Percentiles rank a stretch among this genome's conserved stretches.
These are phyloP conservation scores for Brassica balearica DNA, from an alignment of 441 rosid genomes.

Conservation along the genomic window DNA sequence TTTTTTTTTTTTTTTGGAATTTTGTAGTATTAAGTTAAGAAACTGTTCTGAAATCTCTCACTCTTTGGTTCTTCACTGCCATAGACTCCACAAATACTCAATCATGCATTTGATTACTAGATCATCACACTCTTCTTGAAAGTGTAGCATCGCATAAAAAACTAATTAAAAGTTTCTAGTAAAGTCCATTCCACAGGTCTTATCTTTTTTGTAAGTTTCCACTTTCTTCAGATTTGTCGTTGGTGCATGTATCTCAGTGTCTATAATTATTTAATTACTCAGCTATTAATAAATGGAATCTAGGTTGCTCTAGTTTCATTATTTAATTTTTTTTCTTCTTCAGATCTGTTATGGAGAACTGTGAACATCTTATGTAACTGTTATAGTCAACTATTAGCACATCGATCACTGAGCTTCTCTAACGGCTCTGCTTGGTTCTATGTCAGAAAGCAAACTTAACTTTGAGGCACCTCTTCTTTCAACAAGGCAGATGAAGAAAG, in stretches of 20 bases:
- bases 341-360: slow-evolving; percentile 46
- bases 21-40: background rate
- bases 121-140: background rate
- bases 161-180: background rate
- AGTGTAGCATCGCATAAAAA: slow-evolving; percentile 7
- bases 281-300: slow-evolving; percentile 32
- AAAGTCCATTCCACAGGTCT: slow-evolving; percentile 7
- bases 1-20: no score
- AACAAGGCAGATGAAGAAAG: slow-evolving; percentile 58
- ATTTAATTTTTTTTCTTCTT: background rate
- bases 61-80: background rate
- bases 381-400: slow-evolving; percentile 21
- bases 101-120: slow-evolving; percentile 4
- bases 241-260: slow-evolving; percentile 37
- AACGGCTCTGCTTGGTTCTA: slow-evolving; percentile 39
- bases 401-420: slow-evolving; percentile 25
- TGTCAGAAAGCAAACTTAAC: slow-evolving; percentile 74
- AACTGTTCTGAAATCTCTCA: background rate
- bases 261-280: slow-evolving; percentile 9
- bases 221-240: slow-evolving; percentile 29
- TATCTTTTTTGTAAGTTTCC: slow-evolving; percentile 39
- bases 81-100: background rate
- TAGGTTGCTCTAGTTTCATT: slow-evolving; percentile 31
- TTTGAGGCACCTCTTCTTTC: slow-evolving; percentile 80
- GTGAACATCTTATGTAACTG: slow-evolving; percentile 15